phyloP scores from a whole-genome alignment of 1,284 basidiomycete species.

The Moesziomyces globuligerus region DNA sequence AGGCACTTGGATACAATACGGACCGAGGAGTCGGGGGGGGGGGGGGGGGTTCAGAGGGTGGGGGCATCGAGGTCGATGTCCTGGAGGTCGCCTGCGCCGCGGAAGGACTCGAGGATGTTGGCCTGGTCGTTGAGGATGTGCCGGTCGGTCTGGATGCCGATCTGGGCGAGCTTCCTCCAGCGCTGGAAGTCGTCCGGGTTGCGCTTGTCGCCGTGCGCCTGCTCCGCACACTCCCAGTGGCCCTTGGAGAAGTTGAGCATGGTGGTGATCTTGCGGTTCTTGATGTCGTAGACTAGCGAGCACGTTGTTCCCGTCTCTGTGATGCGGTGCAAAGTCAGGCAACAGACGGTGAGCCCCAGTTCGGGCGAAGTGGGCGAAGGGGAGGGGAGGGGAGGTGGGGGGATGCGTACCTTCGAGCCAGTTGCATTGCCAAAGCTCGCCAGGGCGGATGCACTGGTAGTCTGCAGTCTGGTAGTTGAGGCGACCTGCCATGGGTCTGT shows the following conservation, averaged over 20 bases:
- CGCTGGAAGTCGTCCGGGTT: slow-evolving; percentile 62
- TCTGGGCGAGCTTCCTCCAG: slow-evolving; percentile 62
- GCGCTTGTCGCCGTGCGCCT: slow-evolving; percentile 65
- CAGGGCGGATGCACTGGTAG: slow-evolving; percentile 61
- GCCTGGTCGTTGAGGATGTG: slow-evolving; percentile 65
- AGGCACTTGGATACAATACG: too few relatives aligned
- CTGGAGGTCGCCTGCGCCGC: slow-evolving; percentile 58
- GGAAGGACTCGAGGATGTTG: slow-evolving; percentile 55
- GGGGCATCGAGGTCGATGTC: slow-evolving; percentile 60
- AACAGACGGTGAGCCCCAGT: neutral
- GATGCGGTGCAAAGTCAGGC: neutral
- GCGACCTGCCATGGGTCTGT: slow-evolving; percentile 60
- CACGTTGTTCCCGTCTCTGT: slow-evolving; percentile 65
- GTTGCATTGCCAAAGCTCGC: slow-evolving; percentile 57
- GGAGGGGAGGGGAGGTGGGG: neutral
- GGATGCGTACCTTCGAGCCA: slow-evolving; percentile 58
- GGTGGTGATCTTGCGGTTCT: slow-evolving; percentile 59
- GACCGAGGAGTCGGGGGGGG: neutral
- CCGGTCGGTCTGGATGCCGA: slow-evolving; percentile 61
- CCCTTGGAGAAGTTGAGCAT: slow-evolving; percentile 64
- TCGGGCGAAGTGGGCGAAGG: neutral
- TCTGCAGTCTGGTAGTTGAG: slow-evolving; percentile 64
- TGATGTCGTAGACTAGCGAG: slow-evolving; percentile 62
- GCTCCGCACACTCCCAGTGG: slow-evolving; percentile 64
- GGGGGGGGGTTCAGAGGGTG: slow-evolving; percentile 22